phyloP scores from a whole-genome alignment of 805 yeast genomes.

The Teunomyces gatunensis region DNA sequence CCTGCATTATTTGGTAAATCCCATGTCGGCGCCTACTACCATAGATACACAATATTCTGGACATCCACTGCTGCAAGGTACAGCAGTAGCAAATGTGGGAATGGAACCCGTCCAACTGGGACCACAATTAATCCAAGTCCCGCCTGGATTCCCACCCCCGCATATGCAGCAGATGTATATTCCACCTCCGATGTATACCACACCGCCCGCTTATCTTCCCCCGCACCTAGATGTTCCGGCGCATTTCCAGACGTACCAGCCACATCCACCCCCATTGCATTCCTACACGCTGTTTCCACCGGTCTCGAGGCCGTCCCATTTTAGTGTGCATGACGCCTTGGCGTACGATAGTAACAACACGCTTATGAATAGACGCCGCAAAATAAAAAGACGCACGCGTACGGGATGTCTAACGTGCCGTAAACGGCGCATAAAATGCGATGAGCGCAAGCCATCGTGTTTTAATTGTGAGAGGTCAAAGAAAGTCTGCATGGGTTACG shows the following conservation, averaged over 20 bases:
- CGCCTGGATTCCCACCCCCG: constrained; percentile 2
- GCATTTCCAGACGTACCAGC: not conserved
- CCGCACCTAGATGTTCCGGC: not conserved
- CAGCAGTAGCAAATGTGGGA: not conserved
- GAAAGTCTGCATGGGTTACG: constrained; percentile 69
- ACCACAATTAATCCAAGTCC: not conserved
- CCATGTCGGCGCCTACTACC: not conserved
- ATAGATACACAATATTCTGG: not conserved
- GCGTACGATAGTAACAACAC: constrained; percentile 28
- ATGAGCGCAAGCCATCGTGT: constrained; percentile 69
- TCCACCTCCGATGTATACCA: not conserved
- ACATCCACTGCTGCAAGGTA: not conserved
- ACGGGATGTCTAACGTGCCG: constrained; percentile 78
- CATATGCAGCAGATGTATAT: not conserved
- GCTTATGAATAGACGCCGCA: constrained; percentile 35
- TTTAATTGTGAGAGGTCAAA: constrained; percentile 63
- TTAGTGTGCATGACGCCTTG: not conserved
- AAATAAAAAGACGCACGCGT: constrained; percentile 60
- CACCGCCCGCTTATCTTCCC: not conserved
- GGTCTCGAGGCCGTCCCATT: not conserved
- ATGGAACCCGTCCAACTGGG: not conserved
- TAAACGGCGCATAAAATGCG: constrained; percentile 58
- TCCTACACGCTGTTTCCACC: constrained; percentile 1
- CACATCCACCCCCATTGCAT: not conserved
- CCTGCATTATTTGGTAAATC: not conserved